Evolutionary conservation across 805 yeast species (phyloP).

Genomic region (Yamadazyma ubonensis): DNA sequence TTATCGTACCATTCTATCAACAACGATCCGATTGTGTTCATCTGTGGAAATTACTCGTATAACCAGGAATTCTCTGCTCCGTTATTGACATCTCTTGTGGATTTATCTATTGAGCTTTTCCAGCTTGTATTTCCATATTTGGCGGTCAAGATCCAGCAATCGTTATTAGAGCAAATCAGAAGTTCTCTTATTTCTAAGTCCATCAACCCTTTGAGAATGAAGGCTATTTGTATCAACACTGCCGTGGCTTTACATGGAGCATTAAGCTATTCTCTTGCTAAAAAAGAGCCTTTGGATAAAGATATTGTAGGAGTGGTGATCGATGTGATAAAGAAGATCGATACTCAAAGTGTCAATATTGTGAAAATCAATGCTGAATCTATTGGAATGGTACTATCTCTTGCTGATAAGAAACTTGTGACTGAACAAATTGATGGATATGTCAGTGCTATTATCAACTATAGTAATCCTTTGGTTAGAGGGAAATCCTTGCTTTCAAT

Average conservation of each 20-base stretch:
- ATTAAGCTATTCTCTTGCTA: slow-evolving; percentile 23
- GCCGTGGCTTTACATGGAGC: slow-evolving; percentile 63
- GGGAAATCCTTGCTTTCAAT: slow-evolving; percentile 34
- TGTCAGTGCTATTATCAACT: slow-evolving; percentile 66
- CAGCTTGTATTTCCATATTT: slow-evolving; percentile 67
- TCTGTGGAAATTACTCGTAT: slow-evolving; percentile 27
- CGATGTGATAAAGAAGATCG: slow-evolving; percentile 50
- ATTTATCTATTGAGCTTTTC: slow-evolving; percentile 75
- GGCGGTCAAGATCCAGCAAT: slow-evolving; percentile 77
- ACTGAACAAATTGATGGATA: slow-evolving; percentile 26
- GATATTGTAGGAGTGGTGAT: slow-evolving; percentile 44
- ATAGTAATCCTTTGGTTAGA: slow-evolving; percentile 62
- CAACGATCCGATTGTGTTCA: slow-evolving; percentile 31
- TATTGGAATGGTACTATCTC: slow-evolving; percentile 47
- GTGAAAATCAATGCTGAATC: slow-evolving; percentile 54
- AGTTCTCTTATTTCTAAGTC: slow-evolving; percentile 43
- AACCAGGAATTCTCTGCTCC: slow-evolving; percentile 24
- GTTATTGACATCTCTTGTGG: slow-evolving; percentile 51
- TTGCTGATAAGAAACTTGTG: slow-evolving; percentile 19
- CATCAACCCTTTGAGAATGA: slow-evolving; percentile 30
- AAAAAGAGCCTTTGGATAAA: slow-evolving; percentile 22
- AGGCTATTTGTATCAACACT: slow-evolving; percentile 59
- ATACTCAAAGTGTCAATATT: slow-evolving; percentile 38
- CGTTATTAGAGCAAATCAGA: slow-evolving; percentile 79
- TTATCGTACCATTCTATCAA: slow-evolving; percentile 28